Evolutionary conservation across 2,329 filamentous ascomycete species (phyloP), one percentile per base, ranked within the genome.

Genomic region (Nigrospora sphaerica): DNA sequence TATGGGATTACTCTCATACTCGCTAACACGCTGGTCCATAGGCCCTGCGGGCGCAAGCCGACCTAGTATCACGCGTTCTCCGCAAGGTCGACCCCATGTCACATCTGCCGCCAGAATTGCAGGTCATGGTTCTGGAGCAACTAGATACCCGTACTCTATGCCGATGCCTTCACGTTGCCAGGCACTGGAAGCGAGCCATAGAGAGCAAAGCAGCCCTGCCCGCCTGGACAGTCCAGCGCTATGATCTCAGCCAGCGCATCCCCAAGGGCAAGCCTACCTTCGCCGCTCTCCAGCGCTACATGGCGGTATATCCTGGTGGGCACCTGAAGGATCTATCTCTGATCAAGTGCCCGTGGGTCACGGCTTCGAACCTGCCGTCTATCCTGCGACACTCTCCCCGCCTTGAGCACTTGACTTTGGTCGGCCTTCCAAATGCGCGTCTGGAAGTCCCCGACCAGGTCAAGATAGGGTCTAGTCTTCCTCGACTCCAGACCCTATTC

Each of bases 41-140:
- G 37, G 14, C 17, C 32, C 14, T 44, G 42, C 42, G 42, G 12
- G 12, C 9, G 42, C 42, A 44, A 37, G 42, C 42, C n/a, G n/a
- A 31, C 11, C 18, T 23, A 10, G 42, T 44, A 12, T 32, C 35
- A 23, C 33, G 28, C 6, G 42, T n/a, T 23, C 33, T 44, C n/a
- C 33, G n/a, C 18, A 44, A 37, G 35, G 19, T 44, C 35, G 42
- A 44, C 13, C 42, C 42, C 2, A 31, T 61, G 2, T 16, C 32
- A 1, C 45, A 37, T 5, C 43, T 62, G 14, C 60, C 60, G n/a
- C 16, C 55, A 6, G 60, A 62, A 45, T 47, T 62, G 18, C 42
- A 54, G 9, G 37, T 28, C 35, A 57, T 59, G 52, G 52, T 60
- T 19, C 57, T 62, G 12, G 23, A 28, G 23, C 23, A 28, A 6